phyloP scores from a whole-genome alignment of 2,329 filamentous ascomycete genomes.

The Metarhizium sp. region DNA sequence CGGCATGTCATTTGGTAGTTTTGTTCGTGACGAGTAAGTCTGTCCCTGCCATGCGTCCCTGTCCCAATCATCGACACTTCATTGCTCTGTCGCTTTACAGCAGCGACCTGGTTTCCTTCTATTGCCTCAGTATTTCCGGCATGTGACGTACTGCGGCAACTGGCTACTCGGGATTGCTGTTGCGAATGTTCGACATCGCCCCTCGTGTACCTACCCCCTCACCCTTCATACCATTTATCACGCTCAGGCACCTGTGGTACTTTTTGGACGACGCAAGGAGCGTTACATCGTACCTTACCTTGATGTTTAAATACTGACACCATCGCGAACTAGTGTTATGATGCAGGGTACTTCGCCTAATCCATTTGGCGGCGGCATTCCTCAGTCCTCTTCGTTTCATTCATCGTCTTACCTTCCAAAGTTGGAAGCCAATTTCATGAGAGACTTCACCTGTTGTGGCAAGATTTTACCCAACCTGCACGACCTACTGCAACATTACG shows the following conservation, averaged over 20 bases:
- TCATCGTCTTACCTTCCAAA: conserved; percentile 95
- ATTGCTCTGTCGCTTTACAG: background rate
- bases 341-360: conserved; percentile 97
- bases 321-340: conserved; percentile 56
- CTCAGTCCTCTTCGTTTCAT: conserved; percentile 90
- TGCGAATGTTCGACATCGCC: background rate
- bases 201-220: background rate
- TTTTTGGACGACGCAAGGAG: background rate
- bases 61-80: conserved; percentile 7
- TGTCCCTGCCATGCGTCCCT: conserved; percentile 8
- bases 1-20: conserved; percentile 90
- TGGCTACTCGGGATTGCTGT: background rate
- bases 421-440: conserved; percentile 95
- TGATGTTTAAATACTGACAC: background rate
- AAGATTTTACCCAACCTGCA: conserved; percentile 83
- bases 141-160: background rate
- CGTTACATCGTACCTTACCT: background rate
- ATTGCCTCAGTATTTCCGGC: background rate
- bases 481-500: conserved; percentile 92
- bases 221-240: background rate
- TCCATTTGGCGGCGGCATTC: conserved; percentile 32
- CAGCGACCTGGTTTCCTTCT: background rate
- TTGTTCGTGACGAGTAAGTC: conserved; percentile 94
- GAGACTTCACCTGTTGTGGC: conserved; percentile 92
- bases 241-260: background rate